phyloP scores from a whole-genome alignment of 1,284 basidiomycete species.

The Schizophyllum commune region DNA sequence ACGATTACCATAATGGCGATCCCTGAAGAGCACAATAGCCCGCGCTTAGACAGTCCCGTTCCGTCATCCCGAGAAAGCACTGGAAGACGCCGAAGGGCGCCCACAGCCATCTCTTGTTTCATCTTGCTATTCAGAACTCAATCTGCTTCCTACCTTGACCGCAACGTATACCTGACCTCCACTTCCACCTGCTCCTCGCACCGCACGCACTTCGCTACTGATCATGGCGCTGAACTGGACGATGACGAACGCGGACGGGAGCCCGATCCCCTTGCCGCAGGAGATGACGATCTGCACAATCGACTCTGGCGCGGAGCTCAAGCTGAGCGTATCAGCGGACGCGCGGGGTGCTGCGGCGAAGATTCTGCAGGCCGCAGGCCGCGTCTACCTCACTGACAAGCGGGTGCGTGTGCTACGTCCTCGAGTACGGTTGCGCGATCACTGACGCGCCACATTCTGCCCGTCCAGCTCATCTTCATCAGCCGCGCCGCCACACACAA shows the following conservation, averaged over 20 bases:
- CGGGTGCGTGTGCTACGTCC: constrained; percentile 39
- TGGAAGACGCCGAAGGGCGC: too few species aligned
- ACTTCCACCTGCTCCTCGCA: too few species aligned
- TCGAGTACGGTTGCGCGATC: constrained; percentile 1
- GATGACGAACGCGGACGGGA: constrained; percentile 50
- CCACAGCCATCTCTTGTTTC: too few species aligned
- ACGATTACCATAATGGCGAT: too few species aligned
- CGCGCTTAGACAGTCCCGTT: too few species aligned
- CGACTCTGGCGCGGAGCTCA: constrained; percentile 50
- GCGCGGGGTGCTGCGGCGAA: constrained; percentile 32
- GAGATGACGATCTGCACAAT: constrained; percentile 53
- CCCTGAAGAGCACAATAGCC: too few species aligned
- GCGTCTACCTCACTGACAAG: constrained; percentile 59
- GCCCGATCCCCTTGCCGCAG: constrained; percentile 55
- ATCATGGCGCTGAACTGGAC: constrained; percentile 74
- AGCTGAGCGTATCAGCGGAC: constrained; percentile 45
- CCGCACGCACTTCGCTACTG: not conserved
- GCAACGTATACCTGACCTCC: too few species aligned
- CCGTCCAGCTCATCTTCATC: constrained; percentile 57
- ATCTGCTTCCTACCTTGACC: too few species aligned
- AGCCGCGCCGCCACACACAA: constrained; percentile 21
- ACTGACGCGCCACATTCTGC: not conserved
- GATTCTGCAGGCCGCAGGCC: constrained; percentile 47
- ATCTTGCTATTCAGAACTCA: too few species aligned
- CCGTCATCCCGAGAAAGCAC: too few species aligned